A percentile compares a stretch with the other conserved stretches of the same genome.
These are phyloP conservation scores for Clarireedia hainanense DNA, from an alignment of 2,329 filamentous ascomycete genomes.

Conservation along the genomic window DNA sequence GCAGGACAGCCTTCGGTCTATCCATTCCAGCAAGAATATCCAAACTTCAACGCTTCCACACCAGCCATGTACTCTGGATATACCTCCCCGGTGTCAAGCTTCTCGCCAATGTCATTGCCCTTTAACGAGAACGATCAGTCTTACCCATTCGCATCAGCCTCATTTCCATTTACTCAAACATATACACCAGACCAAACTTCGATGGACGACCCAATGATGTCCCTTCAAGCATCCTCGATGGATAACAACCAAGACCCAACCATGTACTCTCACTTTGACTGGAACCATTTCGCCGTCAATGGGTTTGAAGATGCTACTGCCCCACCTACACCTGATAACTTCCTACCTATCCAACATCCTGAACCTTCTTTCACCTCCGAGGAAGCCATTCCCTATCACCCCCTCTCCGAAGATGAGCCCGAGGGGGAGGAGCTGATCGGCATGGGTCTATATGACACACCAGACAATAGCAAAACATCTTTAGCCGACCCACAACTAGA, in stretches of 20 bases:
- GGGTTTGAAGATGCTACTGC: constrained; percentile 40
- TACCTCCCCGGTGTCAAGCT: constrained; percentile 46
- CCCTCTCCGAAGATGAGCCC: constrained; percentile 46
- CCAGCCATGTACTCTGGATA: constrained; percentile 50
- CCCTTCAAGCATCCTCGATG: constrained; percentile 11
- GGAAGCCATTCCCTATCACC: constrained; percentile 41
- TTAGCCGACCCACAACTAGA: constrained; percentile 41
- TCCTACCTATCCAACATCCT: constrained; percentile 43
- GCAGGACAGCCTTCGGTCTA: constrained; percentile 32
- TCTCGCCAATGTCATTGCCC: constrained; percentile 46
- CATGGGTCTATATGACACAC: constrained; percentile 72
- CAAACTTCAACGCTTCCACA: constrained; percentile 28
- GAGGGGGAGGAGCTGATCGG: constrained; percentile 69
- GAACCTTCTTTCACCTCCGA: constrained; percentile 40
- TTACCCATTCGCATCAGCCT: constrained; percentile 9
- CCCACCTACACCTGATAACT: constrained; percentile 53
- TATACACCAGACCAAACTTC: constrained; percentile 10
- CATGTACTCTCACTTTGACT: constrained; percentile 32
- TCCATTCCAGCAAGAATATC: constrained; percentile 24
- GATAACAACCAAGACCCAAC: constrained; percentile 18
- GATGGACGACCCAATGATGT: constrained; percentile 1
- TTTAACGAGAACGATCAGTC: constrained; percentile 28
- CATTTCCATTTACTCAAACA: constrained; percentile 14
- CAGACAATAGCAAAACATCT: constrained; percentile 42
- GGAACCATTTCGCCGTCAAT: constrained; percentile 40